Evolutionary conservation across 1,139 yeast genomes (phyloP).

Genomic region (Saccharomyces hybrid): DNA sequence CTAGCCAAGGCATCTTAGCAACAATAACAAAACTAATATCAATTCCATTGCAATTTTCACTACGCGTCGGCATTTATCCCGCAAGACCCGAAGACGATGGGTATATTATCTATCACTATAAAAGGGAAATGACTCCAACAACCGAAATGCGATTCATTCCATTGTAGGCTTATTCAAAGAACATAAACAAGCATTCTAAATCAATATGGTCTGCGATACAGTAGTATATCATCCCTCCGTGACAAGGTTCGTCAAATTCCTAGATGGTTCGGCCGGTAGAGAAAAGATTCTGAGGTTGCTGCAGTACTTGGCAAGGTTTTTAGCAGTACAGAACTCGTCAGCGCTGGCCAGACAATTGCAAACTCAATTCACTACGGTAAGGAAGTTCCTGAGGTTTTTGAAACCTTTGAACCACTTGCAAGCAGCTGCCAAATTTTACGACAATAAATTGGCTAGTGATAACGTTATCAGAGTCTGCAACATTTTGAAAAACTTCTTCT

Average conservation of each 20-base stretch:
- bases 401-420: slow-evolving; percentile 75
- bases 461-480: slow-evolving; percentile 44
- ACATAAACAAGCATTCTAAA: neutral
- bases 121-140: slow-evolving; percentile 1
- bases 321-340: slow-evolving; percentile 54
- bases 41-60: neutral
- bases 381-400: slow-evolving; percentile 80
- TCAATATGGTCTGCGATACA: slow-evolving; percentile 6
- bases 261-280: slow-evolving; percentile 63
- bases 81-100: neutral
- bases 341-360: slow-evolving; percentile 48
- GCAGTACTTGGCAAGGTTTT: slow-evolving; percentile 74
- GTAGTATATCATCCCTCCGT: slow-evolving; percentile 54
- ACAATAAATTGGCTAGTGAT: slow-evolving; percentile 64
- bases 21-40: neutral
- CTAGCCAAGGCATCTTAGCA: neutral
- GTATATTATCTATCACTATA: neutral
- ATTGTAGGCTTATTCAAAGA: neutral
- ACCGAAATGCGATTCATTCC: neutral
- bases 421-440: slow-evolving; percentile 59
- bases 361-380: slow-evolving; percentile 48
- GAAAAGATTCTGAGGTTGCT: slow-evolving; percentile 56
- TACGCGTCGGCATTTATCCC: slow-evolving; percentile 1
- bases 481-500: slow-evolving; percentile 61
- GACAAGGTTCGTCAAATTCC: slow-evolving; percentile 52